These are phyloP conservation scores for Irpex rosettiformis DNA, from an alignment of 1,284 basidiomycete genomes.

Conservation along the genomic window DNA sequence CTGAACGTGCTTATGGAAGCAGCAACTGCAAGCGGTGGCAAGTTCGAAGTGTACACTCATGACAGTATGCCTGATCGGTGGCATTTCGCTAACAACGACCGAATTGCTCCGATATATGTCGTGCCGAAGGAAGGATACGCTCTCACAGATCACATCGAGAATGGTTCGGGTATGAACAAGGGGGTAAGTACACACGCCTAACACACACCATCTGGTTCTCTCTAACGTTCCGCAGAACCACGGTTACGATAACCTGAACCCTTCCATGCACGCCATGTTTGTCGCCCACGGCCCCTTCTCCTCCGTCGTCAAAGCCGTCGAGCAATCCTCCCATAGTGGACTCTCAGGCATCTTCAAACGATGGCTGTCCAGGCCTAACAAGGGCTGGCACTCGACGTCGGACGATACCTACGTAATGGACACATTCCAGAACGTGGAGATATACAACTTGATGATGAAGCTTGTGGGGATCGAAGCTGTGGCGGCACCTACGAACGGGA, in stretches of 20 bases:
- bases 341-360: constrained; percentile 20
- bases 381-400: constrained; percentile 65
- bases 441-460: constrained; percentile 80
- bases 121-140: constrained; percentile 78
- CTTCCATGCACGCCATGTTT: constrained; percentile 86
- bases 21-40: constrained; percentile 48
- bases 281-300: constrained; percentile 88
- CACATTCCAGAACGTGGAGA: constrained; percentile 79
- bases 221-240: constrained; percentile 51
- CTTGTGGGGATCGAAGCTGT: constrained; percentile 62
- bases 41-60: constrained; percentile 77
- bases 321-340: constrained; percentile 30
- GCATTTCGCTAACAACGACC: constrained; percentile 67
- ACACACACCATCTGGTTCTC: neutral
- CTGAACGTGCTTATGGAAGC: constrained; percentile 50
- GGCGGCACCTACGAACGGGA: constrained; percentile 73
- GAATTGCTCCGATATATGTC: constrained; percentile 87
- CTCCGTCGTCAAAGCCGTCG: constrained; percentile 55
- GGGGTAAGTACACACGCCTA: constrained; percentile 54
- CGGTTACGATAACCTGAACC: constrained; percentile 76
- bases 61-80: constrained; percentile 79
- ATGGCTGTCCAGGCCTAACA: constrained; percentile 34
- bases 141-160: constrained; percentile 58
- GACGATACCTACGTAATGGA: constrained; percentile 72
- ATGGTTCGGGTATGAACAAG: constrained; percentile 63